phyloP scores from a whole-genome alignment of 1,284 basidiomycete genomes.

The Fomitopsis pinicola region DNA sequence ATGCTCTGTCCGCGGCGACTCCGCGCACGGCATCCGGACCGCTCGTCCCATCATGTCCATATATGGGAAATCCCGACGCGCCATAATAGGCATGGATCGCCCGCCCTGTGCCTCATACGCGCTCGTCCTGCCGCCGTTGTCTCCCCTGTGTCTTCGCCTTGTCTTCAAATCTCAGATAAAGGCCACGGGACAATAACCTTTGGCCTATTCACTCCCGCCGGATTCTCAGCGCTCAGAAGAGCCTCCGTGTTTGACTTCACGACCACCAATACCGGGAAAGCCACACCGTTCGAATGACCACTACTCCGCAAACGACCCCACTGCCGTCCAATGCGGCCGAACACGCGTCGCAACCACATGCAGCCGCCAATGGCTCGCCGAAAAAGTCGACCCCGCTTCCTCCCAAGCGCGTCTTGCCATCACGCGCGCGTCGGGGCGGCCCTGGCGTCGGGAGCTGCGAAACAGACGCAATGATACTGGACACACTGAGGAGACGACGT shows the following conservation, averaged over 20 bases:
- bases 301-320: neutral
- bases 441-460: conserved; percentile 74
- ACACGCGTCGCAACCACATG: conserved; percentile 6
- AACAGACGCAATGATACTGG: conserved; percentile 79
- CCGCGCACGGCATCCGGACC: neutral
- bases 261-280: neutral
- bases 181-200: neutral
- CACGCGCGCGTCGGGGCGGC: conserved; percentile 73
- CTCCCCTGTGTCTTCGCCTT: neutral
- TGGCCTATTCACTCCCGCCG: neutral
- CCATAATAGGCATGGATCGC: neutral
- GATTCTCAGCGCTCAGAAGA: neutral
- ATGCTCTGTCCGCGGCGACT: no score
- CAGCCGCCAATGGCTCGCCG: conserved; percentile 13
- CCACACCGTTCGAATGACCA: conserved; percentile 9
- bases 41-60: neutral
- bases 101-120: neutral
- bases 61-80: neutral
- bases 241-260: neutral
- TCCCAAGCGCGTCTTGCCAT: conserved; percentile 75
- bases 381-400: conserved; percentile 22
- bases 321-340: neutral
- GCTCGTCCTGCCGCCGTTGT: neutral
- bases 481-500: conserved; percentile 78
- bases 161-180: neutral